phyloP scores from a whole-genome alignment of 2,329 filamentous ascomycete species.

The Cladosporium sp. region DNA sequence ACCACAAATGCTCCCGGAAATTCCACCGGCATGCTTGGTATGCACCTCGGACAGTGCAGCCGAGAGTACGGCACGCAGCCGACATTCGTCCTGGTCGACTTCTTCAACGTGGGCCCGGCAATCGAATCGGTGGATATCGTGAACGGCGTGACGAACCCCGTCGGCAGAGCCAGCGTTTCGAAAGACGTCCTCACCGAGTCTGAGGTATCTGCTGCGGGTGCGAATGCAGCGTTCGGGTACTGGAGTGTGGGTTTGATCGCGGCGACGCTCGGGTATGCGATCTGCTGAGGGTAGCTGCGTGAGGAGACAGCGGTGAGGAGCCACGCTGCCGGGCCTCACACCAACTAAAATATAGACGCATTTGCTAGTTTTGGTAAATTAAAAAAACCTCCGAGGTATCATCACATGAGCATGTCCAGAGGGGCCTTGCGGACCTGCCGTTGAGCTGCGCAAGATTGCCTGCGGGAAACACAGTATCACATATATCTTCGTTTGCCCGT shows the following conservation, averaged over 20 bases:
- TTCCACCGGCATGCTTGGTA: slow-evolving; percentile 45
- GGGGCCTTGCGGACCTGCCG: slow-evolving; percentile 7
- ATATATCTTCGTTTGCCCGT: slow-evolving; percentile 6
- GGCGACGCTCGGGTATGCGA: slow-evolving; percentile 16
- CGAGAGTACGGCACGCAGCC: slow-evolving; percentile 43
- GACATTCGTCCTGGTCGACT: slow-evolving; percentile 50
- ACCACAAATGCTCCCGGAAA: slow-evolving; percentile 51
- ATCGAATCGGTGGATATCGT: slow-evolving; percentile 69
- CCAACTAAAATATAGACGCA: slow-evolving; percentile 13
- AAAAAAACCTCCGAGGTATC: neutral
- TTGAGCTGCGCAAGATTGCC: slow-evolving; percentile 4
- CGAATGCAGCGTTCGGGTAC: slow-evolving; percentile 12
- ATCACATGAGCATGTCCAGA: slow-evolving; percentile 18
- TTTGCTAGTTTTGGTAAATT: slow-evolving; percentile 15
- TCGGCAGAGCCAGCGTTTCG: slow-evolving; percentile 44
- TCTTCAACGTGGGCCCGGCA: slow-evolving; percentile 47
- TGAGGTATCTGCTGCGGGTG: slow-evolving; percentile 9
- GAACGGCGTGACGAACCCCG: slow-evolving; percentile 56
- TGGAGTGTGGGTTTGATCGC: slow-evolving; percentile 17
- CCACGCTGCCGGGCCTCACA: slow-evolving; percentile 3
- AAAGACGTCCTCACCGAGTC: slow-evolving; percentile 16
- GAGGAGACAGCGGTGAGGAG: slow-evolving; percentile 16
- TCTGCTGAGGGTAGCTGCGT: slow-evolving; percentile 17
- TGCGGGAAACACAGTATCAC: slow-evolving; percentile 14
- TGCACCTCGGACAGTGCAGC: slow-evolving; percentile 44